A percentile compares a stretch with the other conserved stretches of the same genome.
phyloP scores from a whole-genome alignment of 768 basidiomycete genomes.

The Coprinellus micaceus region DNA sequence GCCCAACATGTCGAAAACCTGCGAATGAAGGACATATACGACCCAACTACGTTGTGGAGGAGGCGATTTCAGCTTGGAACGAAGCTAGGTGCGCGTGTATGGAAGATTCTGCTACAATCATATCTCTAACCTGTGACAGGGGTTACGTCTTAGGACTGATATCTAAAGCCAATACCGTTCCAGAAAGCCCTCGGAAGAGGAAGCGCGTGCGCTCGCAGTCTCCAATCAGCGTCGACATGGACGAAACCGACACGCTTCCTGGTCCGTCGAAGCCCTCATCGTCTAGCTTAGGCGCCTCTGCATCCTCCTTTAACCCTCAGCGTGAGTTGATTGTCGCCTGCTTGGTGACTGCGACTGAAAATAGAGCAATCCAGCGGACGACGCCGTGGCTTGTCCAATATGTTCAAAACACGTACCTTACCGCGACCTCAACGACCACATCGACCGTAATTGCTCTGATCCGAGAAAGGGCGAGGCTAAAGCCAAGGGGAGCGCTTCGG shows the following conservation, averaged over 20 bases:
- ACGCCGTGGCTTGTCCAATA: constrained; percentile 56
- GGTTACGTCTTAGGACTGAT: constrained; percentile 41
- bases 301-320: background rate
- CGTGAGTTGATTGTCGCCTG: constrained; percentile 6
- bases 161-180: constrained; percentile 22
- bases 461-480: constrained; percentile 6
- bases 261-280: background rate
- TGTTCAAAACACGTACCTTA: constrained; percentile 47
- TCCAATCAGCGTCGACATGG: constrained; percentile 1
- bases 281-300: background rate
- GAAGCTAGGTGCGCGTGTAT: constrained; percentile 50
- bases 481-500: constrained; percentile 15
- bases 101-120: background rate
- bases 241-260: background rate
- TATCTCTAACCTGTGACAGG: constrained; percentile 26
- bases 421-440: constrained; percentile 56
- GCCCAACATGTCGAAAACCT: constrained; percentile 65
- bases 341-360: too few relatives aligned
- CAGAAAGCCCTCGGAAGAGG: constrained; percentile 15
- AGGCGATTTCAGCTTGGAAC: constrained; percentile 68
- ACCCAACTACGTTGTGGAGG: constrained; percentile 68
- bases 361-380: constrained; percentile 31
- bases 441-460: constrained; percentile 58
- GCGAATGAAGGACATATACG: constrained; percentile 61
- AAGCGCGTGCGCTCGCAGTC: constrained; percentile 33